Conservation (phyloP, 1,284 basidiomycete species). For the Heterobasidion irregulare region DNA sequence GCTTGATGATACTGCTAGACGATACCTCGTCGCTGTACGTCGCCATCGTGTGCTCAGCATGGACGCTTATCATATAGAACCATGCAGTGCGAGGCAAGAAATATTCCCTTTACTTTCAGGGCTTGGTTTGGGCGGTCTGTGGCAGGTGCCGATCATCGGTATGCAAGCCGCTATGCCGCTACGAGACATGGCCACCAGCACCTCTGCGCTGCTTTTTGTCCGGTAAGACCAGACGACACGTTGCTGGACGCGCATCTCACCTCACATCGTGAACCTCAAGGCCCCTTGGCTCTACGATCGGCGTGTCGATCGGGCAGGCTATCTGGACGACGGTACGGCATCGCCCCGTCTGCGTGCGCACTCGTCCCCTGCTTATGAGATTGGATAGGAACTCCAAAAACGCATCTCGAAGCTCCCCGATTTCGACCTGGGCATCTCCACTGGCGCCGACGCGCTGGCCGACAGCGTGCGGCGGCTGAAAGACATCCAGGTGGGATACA, state of each 20-base stretch:
- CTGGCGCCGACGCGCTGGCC: slow-evolving; percentile 35
- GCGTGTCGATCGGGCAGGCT: slow-evolving; percentile 64
- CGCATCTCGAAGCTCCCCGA: slow-evolving; percentile 41
- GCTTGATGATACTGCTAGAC: slow-evolving; percentile 51
- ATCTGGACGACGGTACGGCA: slow-evolving; percentile 45
- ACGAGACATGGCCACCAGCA: slow-evolving; percentile 75
- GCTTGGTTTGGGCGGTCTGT: slow-evolving; percentile 53
- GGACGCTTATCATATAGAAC: not conserved
- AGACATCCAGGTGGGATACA: slow-evolving; percentile 37
- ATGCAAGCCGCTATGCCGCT: slow-evolving; percentile 78
- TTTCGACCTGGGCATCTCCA: slow-evolving; percentile 38
- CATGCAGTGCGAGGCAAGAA: slow-evolving; percentile 44
- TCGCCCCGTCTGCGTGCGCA: too few species aligned
- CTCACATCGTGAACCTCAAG: slow-evolving; percentile 20
- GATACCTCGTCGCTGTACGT: slow-evolving; percentile 36
- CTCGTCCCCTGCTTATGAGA: not conserved
- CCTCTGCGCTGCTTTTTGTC: slow-evolving; percentile 63
- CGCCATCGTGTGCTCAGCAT: not conserved
- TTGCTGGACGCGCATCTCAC: not conserved
- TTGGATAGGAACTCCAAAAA: slow-evolving; percentile 24
- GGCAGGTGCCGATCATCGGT: slow-evolving; percentile 63
- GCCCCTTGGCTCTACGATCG: slow-evolving; percentile 67
- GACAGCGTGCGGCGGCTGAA: slow-evolving; percentile 47
- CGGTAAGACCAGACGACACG: slow-evolving; percentile 28
- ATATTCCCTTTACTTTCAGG: slow-evolving; percentile 58